These are phyloP conservation scores for Colletotrichum simmondsii DNA, from an alignment of 2,329 filamentous ascomycete species.

Conservation along the genomic window DNA sequence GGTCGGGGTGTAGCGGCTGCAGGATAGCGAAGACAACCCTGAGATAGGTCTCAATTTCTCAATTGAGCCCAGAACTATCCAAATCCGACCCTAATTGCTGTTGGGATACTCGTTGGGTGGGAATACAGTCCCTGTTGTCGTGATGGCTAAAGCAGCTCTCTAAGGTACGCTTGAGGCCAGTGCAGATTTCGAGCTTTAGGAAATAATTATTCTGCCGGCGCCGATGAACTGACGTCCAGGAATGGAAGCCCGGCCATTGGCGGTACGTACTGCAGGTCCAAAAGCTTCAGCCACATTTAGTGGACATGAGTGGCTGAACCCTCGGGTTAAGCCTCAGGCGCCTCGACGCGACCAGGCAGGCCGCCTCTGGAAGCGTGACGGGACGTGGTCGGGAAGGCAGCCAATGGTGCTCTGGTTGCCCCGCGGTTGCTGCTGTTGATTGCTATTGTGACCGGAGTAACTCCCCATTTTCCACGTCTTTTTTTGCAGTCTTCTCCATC, in stretches of 20 bases:
- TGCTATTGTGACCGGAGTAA: conserved; percentile 30
- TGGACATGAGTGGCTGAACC: background rate
- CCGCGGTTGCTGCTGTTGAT: conserved; percentile 67
- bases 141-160: conserved; percentile 7
- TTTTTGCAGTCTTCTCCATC: conserved; percentile 15
- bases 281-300: conserved; percentile 17
- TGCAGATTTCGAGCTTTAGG: conserved; percentile 30
- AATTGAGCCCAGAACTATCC: background rate
- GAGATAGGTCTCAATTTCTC: background rate
- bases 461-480: conserved; percentile 12
- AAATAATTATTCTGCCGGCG: conserved; percentile 31
- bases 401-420: conserved; percentile 66
- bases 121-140: background rate
- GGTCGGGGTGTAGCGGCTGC: background rate
- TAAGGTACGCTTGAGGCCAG: background rate
- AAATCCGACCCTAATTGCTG: no score
- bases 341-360: conserved; percentile 15
- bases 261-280: background rate
- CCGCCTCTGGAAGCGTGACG: conserved; percentile 10
- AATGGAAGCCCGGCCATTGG: background rate
- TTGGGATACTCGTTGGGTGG: background rate
- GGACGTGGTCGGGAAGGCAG: conserved; percentile 3
- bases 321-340: conserved; percentile 1
- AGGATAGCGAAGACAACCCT: background rate
- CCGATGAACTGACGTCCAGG: background rate